Percentiles rank a stretch among this genome's conserved stretches.
phyloP scores from a whole-genome alignment of 176 grass and related monocot species.

The Hordeum vulgare region MorexV3_pseudomolecules_assembly NC_058524.1:571698468-571698967 shows the following conservation, averaged over 20 bases:
- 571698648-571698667: background rate
- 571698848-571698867: background rate
- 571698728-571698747: constrained; percentile 12
- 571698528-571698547: background rate
- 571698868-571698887: background rate
- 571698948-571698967: background rate
- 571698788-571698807: constrained; percentile 1
- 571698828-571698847: background rate
- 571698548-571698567: background rate
- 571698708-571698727: constrained; percentile 25
- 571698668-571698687: background rate
- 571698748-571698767: background rate
- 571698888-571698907: background rate
- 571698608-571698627: constrained; percentile 19
- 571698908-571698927: background rate
- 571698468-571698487: too few species aligned
- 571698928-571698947: too few species aligned
- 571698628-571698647: constrained; percentile 21
- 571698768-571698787: background rate
- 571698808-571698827: constrained; percentile 22
- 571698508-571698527: background rate
- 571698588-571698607: constrained; percentile 17
- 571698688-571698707: background rate
- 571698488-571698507: background rate
- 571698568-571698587: background rate